These are phyloP conservation scores for Cicer chorassanicum DNA, from an alignment of 306 rosid species.

Conservation along the genomic window DNA sequence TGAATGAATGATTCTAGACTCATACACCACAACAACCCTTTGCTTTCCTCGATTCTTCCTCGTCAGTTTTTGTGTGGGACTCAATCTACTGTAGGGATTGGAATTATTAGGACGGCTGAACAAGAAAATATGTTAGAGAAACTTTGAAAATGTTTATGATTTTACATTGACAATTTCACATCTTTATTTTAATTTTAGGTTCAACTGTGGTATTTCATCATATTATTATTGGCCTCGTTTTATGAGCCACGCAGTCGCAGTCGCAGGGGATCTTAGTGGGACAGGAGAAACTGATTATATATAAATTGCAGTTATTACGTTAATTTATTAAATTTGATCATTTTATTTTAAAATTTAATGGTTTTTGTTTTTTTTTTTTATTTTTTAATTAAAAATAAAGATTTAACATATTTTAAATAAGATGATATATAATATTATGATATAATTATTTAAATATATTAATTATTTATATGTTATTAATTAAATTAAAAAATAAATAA, in stretches of 20 bases:
- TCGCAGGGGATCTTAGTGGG: slow-evolving; percentile 7
- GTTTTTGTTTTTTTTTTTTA: no score
- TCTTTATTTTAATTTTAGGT: background rate
- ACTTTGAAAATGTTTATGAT: background rate
- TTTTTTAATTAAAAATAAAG: no score
- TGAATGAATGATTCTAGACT: slow-evolving; percentile 10
- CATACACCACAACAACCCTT: slow-evolving; percentile 6
- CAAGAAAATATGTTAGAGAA: background rate
- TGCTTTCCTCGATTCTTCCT: slow-evolving; percentile 17
- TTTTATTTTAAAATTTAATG: no score
- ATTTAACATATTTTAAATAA: no score
- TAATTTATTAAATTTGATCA: no score
- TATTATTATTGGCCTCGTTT: background rate
- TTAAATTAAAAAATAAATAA: no score
- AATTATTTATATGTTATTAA: no score
- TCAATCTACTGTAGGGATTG: background rate
- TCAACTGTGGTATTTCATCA: background rate
- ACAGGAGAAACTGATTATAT: background rate
- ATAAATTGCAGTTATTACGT: no score
- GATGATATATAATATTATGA: no score
- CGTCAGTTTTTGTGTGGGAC: slow-evolving; percentile 1
- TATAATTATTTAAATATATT: no score
- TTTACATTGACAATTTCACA: slow-evolving; percentile 9
- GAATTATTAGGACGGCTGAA: slow-evolving; percentile 22
- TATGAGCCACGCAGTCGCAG: background rate